Percentiles rank a stretch among this genome's conserved stretches.
phyloP scores from a whole-genome alignment of 106 monocot genomes.

The Apostasia ramifera region DNA sequence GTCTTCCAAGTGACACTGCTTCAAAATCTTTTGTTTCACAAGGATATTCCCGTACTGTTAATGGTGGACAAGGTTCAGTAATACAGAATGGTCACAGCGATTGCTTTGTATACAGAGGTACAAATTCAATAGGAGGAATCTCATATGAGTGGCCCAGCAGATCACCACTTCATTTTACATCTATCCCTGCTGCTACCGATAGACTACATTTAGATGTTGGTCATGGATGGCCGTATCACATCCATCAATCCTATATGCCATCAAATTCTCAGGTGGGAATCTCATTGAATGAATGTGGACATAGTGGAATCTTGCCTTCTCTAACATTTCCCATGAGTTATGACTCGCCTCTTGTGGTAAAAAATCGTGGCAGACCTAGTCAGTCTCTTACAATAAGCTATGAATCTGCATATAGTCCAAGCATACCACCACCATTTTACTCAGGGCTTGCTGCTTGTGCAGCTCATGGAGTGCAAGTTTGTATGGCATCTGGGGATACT shows the following conservation, averaged over 20 bases:
- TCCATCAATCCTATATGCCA: conserved; percentile 41
- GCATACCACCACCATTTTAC: conserved; percentile 39
- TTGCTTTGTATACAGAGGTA: conserved; percentile 7
- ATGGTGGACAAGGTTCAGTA: conserved; percentile 12
- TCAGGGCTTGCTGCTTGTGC: conserved; percentile 33
- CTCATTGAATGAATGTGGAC: conserved; percentile 30
- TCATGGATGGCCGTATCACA: conserved; percentile 39
- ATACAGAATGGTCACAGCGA: conserved; percentile 13
- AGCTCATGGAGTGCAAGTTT: conserved; percentile 33
- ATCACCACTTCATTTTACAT: conserved; percentile 31
- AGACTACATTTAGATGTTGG: conserved; percentile 80
- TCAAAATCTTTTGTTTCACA: conserved; percentile 13
- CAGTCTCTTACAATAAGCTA: conserved; percentile 38
- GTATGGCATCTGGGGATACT: conserved; percentile 26
- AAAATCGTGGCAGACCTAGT: conserved; percentile 45
- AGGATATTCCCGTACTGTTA: neutral
- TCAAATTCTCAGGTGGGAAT: conserved; percentile 37
- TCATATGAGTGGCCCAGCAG: conserved; percentile 66
- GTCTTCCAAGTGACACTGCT: neutral
- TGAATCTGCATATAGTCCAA: conserved; percentile 36
- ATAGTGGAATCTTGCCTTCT: conserved; percentile 39
- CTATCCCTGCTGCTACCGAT: conserved; percentile 49
- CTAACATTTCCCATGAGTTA: conserved; percentile 55
- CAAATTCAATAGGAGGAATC: conserved; percentile 17
- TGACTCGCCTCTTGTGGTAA: conserved; percentile 87